phyloP scores from a whole-genome alignment of 164 flowering plant genomes.

The Berberis thunbergii region DNA sequence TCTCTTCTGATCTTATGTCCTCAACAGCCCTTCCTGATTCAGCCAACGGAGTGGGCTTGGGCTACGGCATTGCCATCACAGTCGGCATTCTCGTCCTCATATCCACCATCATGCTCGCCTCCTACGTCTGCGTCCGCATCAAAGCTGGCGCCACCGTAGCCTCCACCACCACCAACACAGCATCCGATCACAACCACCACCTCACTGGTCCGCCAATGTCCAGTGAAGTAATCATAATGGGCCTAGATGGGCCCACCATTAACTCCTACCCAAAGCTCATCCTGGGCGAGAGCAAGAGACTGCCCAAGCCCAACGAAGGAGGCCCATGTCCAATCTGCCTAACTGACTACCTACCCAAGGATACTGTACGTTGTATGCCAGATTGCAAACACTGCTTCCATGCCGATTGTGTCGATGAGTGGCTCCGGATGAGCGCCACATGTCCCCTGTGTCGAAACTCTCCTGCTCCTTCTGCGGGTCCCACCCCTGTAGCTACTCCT shows the following conservation, averaged over 20 bases:
- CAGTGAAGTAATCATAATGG: not conserved
- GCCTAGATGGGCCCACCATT: constrained; percentile 47
- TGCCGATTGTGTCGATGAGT: constrained; percentile 45
- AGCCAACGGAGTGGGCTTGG: too few species aligned
- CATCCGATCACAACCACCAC: too few species aligned
- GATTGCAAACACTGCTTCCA: constrained; percentile 60
- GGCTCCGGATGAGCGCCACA: constrained; percentile 48
- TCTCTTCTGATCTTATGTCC: too few species aligned
- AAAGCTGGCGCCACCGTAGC: too few species aligned
- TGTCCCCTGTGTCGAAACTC: constrained; percentile 57
- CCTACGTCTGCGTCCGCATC: too few species aligned
- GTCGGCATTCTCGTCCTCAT: too few species aligned
- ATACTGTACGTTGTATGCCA: constrained; percentile 36
- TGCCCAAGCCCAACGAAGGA: constrained; percentile 32
- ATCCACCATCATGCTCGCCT: too few species aligned
- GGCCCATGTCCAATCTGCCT: constrained; percentile 46
- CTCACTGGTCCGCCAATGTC: too few species aligned
- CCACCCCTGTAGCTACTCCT: too few species aligned
- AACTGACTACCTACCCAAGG: constrained; percentile 35
- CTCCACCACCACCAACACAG: too few species aligned
- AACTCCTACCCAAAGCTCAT: constrained; percentile 51
- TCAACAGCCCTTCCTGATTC: too few species aligned
- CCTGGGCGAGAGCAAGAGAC: constrained; percentile 43
- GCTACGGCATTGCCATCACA: too few species aligned
- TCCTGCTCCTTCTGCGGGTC: constrained; percentile 10